phyloP scores from a whole-genome alignment of 345 rosid species.

The Hibiscus mutabilis region DNA sequence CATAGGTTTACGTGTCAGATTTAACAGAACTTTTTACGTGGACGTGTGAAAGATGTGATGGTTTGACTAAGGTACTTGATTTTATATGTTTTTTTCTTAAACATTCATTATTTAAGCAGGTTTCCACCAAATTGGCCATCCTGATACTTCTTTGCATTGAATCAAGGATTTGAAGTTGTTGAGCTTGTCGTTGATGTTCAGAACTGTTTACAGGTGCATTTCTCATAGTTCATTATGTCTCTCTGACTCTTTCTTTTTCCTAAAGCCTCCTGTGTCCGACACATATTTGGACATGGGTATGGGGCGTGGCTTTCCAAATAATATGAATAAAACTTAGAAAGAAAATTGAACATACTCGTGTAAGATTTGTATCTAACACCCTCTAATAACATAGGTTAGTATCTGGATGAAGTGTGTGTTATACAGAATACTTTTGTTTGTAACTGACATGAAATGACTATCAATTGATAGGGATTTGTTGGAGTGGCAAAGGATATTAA shows the following conservation, averaged over 20 bases:
- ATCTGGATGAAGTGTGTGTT: not conserved
- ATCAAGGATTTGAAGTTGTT: constrained; percentile 77
- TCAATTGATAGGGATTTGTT: constrained; percentile 48
- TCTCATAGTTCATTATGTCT: not conserved
- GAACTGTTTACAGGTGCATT: constrained; percentile 73
- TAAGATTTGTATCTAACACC: not conserved
- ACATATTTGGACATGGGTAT: not conserved
- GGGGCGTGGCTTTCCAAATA: not conserved
- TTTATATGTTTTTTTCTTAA: not conserved
- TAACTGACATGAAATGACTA: constrained; percentile 9
- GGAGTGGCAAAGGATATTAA: constrained; percentile 62
- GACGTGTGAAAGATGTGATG: constrained; percentile 85
- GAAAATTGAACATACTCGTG: not conserved
- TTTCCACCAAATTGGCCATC: not conserved
- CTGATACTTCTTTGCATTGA: constrained; percentile 12
- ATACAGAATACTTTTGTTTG: not conserved
- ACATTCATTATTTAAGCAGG: not conserved
- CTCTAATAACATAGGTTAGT: not conserved
- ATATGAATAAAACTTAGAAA: not conserved
- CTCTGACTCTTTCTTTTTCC: not conserved
- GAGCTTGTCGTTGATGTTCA: constrained; percentile 77
- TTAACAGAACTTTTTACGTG: constrained; percentile 71
- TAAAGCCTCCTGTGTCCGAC: not conserved
- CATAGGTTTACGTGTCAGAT: constrained; percentile 82
- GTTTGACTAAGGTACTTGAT: constrained; percentile 50